phyloP scores from a whole-genome alignment of 2,329 filamentous ascomycete genomes.

The Clarireedia homoeocarpa region DNA sequence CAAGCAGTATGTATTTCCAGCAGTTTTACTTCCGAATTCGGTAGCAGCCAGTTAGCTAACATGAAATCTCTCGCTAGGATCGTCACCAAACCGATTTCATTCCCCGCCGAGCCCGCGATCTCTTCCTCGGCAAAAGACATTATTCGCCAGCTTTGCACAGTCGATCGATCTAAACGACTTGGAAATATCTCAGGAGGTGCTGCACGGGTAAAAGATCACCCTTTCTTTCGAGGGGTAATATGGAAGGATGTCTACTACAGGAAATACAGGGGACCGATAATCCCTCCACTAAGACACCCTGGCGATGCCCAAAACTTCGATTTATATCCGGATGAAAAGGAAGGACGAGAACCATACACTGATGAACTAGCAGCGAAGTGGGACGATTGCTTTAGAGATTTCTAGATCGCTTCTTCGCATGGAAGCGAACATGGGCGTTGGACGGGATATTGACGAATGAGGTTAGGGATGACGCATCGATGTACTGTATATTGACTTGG shows the following conservation, averaged over 20 bases:
- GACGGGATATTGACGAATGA: background rate
- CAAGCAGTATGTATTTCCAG: constrained; percentile 51
- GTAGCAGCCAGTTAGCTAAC: background rate
- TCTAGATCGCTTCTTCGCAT: constrained; percentile 36
- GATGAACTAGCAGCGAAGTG: constrained; percentile 61
- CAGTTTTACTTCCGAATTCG: background rate
- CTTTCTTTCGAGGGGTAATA: constrained; percentile 65
- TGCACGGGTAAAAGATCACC: constrained; percentile 61
- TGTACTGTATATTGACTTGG: constrained; percentile 1
- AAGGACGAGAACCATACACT: constrained; percentile 57
- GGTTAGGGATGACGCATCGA: background rate
- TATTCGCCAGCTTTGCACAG: constrained; percentile 68
- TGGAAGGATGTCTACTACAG: constrained; percentile 67
- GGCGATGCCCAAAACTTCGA: constrained; percentile 79
- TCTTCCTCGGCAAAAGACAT: constrained; percentile 65
- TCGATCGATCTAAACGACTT: constrained; percentile 68
- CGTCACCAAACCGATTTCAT: constrained; percentile 68
- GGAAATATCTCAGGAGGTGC: constrained; percentile 74
- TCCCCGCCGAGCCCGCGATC: constrained; percentile 57
- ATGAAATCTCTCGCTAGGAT: constrained; percentile 43
- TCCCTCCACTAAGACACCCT: constrained; percentile 63
- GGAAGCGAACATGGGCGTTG: background rate
- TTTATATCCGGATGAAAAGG: constrained; percentile 70
- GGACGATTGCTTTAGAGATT: constrained; percentile 64
- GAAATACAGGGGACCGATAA: constrained; percentile 59